These are phyloP conservation scores for Protoeuglena noctilucae DNA, from an alignment of 139 green algal genomes.

Conservation along the genomic window DNA sequence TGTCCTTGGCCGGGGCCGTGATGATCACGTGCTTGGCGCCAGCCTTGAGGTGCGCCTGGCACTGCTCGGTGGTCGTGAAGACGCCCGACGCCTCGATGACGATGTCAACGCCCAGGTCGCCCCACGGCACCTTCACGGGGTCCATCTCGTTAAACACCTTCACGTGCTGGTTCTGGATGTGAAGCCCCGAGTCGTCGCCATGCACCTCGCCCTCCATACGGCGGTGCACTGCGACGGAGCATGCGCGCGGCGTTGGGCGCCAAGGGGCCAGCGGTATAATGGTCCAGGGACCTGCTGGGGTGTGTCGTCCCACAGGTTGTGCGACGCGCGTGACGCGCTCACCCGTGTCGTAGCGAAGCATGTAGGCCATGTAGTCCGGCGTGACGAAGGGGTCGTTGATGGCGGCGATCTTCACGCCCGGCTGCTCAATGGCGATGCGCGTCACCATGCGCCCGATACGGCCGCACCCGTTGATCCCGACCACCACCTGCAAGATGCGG, in stretches of 20 bases:
- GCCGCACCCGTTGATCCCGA: neutral
- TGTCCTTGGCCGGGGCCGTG: constrained; percentile 70
- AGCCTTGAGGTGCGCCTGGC: constrained; percentile 51
- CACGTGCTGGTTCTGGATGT: neutral
- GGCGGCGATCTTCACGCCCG: constrained; percentile 22
- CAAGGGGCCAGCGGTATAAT: no score
- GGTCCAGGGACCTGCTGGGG: no score
- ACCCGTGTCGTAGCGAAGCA: constrained; percentile 1
- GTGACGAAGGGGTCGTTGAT: constrained; percentile 86
- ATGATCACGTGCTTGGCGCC: constrained; percentile 95
- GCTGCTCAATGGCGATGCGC: neutral
- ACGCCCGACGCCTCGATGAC: constrained; percentile 87
- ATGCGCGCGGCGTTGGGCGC: no score
- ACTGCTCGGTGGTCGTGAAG: constrained; percentile 72
- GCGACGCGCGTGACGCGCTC: no score
- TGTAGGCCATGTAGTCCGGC: constrained; percentile 22
- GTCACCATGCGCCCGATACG: neutral
- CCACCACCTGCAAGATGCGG: no score
- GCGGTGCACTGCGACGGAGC: no score
- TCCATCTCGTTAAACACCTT: constrained; percentile 28
- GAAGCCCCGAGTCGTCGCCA: neutral
- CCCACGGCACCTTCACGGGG: constrained; percentile 73
- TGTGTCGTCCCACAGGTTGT: no score
- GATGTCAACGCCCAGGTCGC: constrained; percentile 45
- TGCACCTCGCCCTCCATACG: neutral